Base-by-base conservation (phyloP, 768 basidiomycete species). In the Rhodotorula taiwanensis region DNA sequence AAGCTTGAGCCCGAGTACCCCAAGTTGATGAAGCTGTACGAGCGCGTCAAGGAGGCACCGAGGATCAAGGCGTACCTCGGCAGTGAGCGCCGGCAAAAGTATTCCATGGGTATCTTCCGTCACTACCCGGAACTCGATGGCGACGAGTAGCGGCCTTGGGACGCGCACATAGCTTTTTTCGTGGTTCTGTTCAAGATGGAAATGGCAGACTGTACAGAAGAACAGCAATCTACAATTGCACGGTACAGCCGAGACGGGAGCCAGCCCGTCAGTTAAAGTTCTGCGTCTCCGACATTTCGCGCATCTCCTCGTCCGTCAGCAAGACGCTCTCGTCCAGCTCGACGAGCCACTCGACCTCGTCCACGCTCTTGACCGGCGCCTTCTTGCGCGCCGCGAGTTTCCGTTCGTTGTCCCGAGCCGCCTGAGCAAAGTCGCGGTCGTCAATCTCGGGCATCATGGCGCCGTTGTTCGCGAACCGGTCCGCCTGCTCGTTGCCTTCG, bases 401-500 rank as follows among this genome's bases (percentile, higher is more conserved):
- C 8, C 18, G 36, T 57, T 66, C 57, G 34, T 58, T 63, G 31
- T 45, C 62, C 39, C 36, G 33, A 50, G 52, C 52, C 27, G 33
- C 42, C 21, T 5, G 11, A 2, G 48, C 62, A 45, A 51, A 90
- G 67, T 88, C 81, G 50, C 79, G 79, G 41, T 89, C 87, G 8
- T 72, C 71, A 3, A 77, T 61, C 23, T 47, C 61, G 0, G 79
- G 77, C 55, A 79, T 61, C 15, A 72, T 67, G 15, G 80, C 75
- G 5, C 89, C 89, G 9, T 75, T 36, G 60, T 83, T 85, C 6
- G 89, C 89, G 59, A 85, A 80, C 20, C 65, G 71, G 74, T 97
- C 93, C 5, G 93, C 93, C 47, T 82, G 85, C 56, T 97, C 92
- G 73, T 97, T 97, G 2, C 93, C 93, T 56, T 76, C 77, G 33